Conservation (phyloP, 495 filamentous ascomycete species). For the Cercophora scortea region DNA sequence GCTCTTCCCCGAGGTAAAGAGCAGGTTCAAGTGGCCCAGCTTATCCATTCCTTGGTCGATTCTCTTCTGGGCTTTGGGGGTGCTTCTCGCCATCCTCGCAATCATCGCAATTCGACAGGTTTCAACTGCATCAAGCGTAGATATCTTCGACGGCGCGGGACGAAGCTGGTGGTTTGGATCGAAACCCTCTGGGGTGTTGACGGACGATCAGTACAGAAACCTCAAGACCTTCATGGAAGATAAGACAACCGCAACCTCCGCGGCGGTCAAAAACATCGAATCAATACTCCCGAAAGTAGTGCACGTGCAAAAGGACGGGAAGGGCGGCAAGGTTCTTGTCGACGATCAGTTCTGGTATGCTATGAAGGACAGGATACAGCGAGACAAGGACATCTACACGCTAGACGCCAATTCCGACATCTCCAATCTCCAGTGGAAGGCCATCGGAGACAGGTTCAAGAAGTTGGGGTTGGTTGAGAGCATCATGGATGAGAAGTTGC, state of each 20-base stretch:
- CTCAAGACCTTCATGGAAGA: conserved; percentile 11
- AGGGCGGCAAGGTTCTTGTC: conserved; percentile 33
- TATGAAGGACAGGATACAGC: conserved; percentile 25
- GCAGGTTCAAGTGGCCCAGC: too few species aligned
- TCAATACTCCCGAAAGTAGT: conserved; percentile 25
- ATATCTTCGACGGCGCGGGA: too few species aligned
- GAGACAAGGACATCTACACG: conserved; percentile 25
- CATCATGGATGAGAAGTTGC: too few species aligned
- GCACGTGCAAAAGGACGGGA: conserved; percentile 26
- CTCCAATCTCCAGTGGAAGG: conserved; percentile 30
- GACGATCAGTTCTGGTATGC: conserved; percentile 50
- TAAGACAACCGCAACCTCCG: conserved; percentile 5
- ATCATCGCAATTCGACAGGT: too few species aligned
- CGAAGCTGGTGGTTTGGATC: not conserved
- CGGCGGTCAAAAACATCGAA: conserved; percentile 21
- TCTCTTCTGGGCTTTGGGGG: too few species aligned
- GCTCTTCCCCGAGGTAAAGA: too few species aligned
- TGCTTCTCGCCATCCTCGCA: too few species aligned
- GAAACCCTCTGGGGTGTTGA: conserved; percentile 7
- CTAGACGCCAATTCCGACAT: conserved; percentile 19
- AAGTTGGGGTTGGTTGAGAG: not conserved
- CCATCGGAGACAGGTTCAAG: conserved; percentile 22
- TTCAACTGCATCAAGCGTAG: too few species aligned
- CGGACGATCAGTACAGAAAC: conserved; percentile 14
- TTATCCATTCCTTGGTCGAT: too few species aligned